A percentile compares a stretch with the other conserved stretches of the same genome.
These are phyloP conservation scores for Penicillium sp. DNA, from an alignment of 2,329 filamentous ascomycete genomes.

Conservation along the genomic window DNA sequence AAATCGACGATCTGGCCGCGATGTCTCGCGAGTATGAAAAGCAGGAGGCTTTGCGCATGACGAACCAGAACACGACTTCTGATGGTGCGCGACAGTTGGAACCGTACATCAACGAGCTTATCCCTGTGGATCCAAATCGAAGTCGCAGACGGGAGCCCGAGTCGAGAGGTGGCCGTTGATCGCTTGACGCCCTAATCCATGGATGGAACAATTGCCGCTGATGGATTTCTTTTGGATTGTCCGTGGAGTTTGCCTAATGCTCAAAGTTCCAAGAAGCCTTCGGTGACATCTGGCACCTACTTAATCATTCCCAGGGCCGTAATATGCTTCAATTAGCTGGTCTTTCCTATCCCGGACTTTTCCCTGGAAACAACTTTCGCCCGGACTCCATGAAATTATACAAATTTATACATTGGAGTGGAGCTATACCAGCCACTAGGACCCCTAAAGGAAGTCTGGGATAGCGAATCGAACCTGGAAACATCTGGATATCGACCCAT, in stretches of 20 bases:
- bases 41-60: constrained; percentile 48
- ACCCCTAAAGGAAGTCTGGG: neutral
- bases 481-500: neutral
- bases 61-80: constrained; percentile 21
- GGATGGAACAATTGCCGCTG: neutral
- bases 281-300: neutral
- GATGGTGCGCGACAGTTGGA: constrained; percentile 23
- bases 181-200: no score
- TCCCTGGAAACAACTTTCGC: neutral
- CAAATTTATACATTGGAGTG: neutral
- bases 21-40: constrained; percentile 50
- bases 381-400: neutral
- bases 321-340: neutral
- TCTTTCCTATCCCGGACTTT: neutral
- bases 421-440: neutral
- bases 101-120: constrained; percentile 45
- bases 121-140: constrained; percentile 34
- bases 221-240: neutral
- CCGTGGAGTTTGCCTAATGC: neutral
- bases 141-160: constrained; percentile 32
- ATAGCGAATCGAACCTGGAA: neutral
- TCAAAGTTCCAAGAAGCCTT: neutral
- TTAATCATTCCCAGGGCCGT: neutral
- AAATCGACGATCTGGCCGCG: constrained; percentile 50
- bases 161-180: constrained; percentile 26